phyloP scores from a whole-genome alignment of 2,329 filamentous ascomycete genomes.

The Colletotrichum incanum region DNA sequence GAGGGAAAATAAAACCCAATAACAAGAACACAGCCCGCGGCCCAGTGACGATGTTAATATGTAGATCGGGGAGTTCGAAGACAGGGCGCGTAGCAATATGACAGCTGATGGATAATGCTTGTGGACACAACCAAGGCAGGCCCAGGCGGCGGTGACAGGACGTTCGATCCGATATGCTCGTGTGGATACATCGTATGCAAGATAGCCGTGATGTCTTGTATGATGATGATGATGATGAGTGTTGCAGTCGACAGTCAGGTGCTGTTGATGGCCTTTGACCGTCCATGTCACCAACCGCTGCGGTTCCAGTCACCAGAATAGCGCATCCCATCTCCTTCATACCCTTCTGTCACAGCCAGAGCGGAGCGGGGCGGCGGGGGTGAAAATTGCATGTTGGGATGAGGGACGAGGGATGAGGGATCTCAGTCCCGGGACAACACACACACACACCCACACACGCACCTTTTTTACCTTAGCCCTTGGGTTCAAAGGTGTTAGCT shows the following conservation, averaged over 20 bases:
- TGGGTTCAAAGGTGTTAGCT: neutral
- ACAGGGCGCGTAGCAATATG: neutral
- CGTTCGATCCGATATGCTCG: constrained; percentile 1
- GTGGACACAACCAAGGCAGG: neutral
- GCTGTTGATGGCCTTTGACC: constrained; percentile 9
- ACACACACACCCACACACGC: constrained; percentile 27
- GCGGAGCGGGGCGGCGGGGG: constrained; percentile 32
- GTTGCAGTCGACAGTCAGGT: constrained; percentile 15
- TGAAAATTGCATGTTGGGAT: constrained; percentile 14
- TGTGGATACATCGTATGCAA: constrained; percentile 5
- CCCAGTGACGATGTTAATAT: constrained; percentile 9
- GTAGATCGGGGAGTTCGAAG: constrained; percentile 10
- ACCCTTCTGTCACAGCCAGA: constrained; percentile 33
- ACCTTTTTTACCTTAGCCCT: constrained; percentile 7
- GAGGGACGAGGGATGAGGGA: constrained; percentile 24
- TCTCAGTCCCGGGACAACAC: constrained; percentile 28
- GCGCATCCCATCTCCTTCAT: constrained; percentile 36
- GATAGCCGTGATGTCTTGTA: neutral
- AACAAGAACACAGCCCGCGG: constrained; percentile 10
- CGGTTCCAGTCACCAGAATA: constrained; percentile 35
- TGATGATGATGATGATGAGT: neutral
- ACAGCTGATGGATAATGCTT: constrained; percentile 2
- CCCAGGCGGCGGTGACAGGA: neutral
- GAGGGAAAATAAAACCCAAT: neutral
- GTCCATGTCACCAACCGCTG: constrained; percentile 24